phyloP scores from a whole-genome alignment of 2,329 filamentous ascomycete species.

The Alternaria alternata region DNA sequence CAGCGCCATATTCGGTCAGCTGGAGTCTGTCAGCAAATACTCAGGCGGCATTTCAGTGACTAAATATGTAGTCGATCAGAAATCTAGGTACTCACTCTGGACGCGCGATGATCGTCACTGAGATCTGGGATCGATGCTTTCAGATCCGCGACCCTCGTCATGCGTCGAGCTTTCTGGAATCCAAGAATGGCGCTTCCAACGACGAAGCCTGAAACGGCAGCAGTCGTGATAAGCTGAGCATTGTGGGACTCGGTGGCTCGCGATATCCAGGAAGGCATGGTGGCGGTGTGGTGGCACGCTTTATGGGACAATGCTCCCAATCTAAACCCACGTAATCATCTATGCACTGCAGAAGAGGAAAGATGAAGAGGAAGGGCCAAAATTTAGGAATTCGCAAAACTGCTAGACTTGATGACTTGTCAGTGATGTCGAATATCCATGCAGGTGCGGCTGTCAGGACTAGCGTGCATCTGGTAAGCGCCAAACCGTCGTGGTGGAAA shows the following conservation, averaged over 20 bases:
- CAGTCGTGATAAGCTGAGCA: conserved; percentile 74
- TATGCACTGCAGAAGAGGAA: conserved; percentile 1
- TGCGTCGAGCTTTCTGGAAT: conserved; percentile 63
- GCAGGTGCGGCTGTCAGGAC: conserved; percentile 15
- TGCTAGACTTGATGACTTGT: conserved; percentile 13
- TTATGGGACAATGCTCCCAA: conserved; percentile 2
- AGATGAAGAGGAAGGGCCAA: neutral
- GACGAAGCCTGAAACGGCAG: conserved; percentile 63
- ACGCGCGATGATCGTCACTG: conserved; percentile 59
- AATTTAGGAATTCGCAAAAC: neutral
- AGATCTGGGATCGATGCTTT: conserved; percentile 69
- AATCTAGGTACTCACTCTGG: conserved; percentile 54
- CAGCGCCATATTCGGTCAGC: conserved; percentile 69
- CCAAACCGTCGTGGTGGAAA: conserved; percentile 27
- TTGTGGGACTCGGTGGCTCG: conserved; percentile 56
- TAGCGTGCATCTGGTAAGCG: conserved; percentile 28
- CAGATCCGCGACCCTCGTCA: conserved; percentile 64
- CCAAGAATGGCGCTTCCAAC: conserved; percentile 64
- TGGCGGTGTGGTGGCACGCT: conserved; percentile 9
- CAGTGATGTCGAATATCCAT: conserved; percentile 11
- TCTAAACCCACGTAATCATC: conserved; percentile 13
- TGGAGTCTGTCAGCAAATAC: conserved; percentile 37
- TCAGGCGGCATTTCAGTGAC: conserved; percentile 47
- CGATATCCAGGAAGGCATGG: conserved; percentile 58
- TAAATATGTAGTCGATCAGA: neutral